Evolutionary conservation across 2,329 filamentous ascomycete genomes (phyloP).

Genomic region (Penicillium thymicola): DNA sequence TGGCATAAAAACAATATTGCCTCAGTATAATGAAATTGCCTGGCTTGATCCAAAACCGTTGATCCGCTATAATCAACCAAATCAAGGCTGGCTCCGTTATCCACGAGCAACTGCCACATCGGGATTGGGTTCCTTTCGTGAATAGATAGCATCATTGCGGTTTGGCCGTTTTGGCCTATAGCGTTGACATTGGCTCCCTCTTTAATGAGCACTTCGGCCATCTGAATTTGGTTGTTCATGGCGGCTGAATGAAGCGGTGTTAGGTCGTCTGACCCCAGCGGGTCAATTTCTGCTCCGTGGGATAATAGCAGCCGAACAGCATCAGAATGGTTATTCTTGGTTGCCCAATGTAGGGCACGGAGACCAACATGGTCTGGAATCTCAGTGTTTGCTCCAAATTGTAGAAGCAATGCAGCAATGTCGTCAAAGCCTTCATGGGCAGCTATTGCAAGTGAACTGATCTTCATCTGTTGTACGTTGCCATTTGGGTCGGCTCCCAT

Average conservation of each 20-base stretch:
- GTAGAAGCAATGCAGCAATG: neutral
- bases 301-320: neutral
- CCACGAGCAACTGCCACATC: neutral
- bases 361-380: neutral
- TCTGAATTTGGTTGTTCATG: too few species aligned
- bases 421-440: conserved; percentile 3
- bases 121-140: neutral
- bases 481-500: neutral
- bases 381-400: neutral
- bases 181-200: neutral
- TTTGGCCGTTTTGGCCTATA: neutral
- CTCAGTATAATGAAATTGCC: neutral
- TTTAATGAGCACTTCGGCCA: neutral
- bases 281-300: neutral
- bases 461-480: neutral
- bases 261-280: neutral
- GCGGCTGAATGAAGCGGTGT: too few species aligned
- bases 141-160: neutral
- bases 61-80: neutral
- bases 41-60: neutral
- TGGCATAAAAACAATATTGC: neutral
- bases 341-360: neutral
- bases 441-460: conserved; percentile 13
- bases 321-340: neutral
- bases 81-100: neutral